Conservation (phyloP, 805 yeast genomes). For the Lipomyces chichibuensis region DNA sequence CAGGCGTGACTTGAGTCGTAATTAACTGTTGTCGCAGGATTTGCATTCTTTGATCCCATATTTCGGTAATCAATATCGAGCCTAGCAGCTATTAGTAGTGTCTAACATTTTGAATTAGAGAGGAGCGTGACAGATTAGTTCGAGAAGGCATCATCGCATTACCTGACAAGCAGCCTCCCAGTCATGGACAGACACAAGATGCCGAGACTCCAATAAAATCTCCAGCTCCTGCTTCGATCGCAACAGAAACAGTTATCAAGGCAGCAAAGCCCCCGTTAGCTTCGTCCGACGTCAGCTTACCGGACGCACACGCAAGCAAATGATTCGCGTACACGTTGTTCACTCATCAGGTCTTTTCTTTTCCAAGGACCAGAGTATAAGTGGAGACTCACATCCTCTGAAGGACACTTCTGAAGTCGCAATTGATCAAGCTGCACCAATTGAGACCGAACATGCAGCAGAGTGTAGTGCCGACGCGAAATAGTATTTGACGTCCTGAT, state of each 20-base stretch:
- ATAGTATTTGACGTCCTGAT: background rate
- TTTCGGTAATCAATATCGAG: slow-evolving; percentile 11
- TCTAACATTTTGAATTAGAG: slow-evolving; percentile 6
- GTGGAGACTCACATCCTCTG: background rate
- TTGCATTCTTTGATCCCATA: slow-evolving; percentile 25
- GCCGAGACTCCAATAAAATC: background rate
- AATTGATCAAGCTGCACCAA: background rate
- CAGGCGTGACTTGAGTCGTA: no score
- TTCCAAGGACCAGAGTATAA: background rate
- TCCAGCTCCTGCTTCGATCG: background rate
- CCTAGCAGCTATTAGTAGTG: background rate
- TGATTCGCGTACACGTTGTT: background rate
- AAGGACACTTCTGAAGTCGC: background rate
- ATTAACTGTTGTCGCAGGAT: slow-evolving; percentile 10
- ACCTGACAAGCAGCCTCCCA: slow-evolving; percentile 10
- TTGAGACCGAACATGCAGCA: background rate
- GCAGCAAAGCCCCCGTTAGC: background rate
- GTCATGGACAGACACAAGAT: slow-evolving; percentile 5
- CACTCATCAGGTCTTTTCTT: background rate
- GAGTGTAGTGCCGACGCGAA: background rate
- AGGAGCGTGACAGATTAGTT: slow-evolving; percentile 22
- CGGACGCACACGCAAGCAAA: background rate
- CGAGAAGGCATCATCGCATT: slow-evolving; percentile 21
- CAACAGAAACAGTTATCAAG: background rate
- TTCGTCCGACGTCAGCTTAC: background rate